Evolutionary conservation across 805 yeast genomes (phyloP), one percentile per base, ranked within the genome.

Genomic region (Myxozyma sirexii): DNA sequence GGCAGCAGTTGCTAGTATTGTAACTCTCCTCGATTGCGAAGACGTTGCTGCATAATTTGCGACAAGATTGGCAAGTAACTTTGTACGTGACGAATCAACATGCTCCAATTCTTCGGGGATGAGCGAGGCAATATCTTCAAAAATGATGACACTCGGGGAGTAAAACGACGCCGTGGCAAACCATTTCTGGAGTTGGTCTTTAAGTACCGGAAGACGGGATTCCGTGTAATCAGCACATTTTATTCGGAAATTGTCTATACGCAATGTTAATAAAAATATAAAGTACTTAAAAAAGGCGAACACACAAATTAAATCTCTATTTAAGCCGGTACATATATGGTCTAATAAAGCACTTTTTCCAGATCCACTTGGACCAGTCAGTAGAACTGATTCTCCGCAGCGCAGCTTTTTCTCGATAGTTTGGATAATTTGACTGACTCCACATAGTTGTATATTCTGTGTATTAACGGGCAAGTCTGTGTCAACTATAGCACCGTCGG

Each of bases 91-190:
- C 0, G 88, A 78, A 67, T 87, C 93, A 0, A 81, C 77, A 63
- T 85, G 81, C 68, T 63, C 79, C 26, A 76, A 75, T 64, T 86
- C 92, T 1, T 86, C 86, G 0, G 90, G 83, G 42, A 90, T 78
- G 13, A 92, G 68, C 60, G 82, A 80, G 65, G 92, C 96, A 15
- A 90, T 71, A 63, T 91, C 90, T 66, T 93, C 98, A 21, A 93
- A 71, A 0, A 92, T 74, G 1, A 93, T 69, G 1, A 90, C 74
- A 0, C 92, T 78, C 0, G 97, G 97, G 15, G 87, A 79, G 69
- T 84, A 82, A 96, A 97, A 90, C 57, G 82, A 81, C 56, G 83
- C 83, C 58, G 74, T 80, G 65, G 74, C 80, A 68, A 80, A 71
- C 79, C 81, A 78, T 59, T 74, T 75, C 65, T 69, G 69, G 62